phyloP scores from a whole-genome alignment of 495 filamentous ascomycete species.

The Pyronema omphalodes region DNA sequence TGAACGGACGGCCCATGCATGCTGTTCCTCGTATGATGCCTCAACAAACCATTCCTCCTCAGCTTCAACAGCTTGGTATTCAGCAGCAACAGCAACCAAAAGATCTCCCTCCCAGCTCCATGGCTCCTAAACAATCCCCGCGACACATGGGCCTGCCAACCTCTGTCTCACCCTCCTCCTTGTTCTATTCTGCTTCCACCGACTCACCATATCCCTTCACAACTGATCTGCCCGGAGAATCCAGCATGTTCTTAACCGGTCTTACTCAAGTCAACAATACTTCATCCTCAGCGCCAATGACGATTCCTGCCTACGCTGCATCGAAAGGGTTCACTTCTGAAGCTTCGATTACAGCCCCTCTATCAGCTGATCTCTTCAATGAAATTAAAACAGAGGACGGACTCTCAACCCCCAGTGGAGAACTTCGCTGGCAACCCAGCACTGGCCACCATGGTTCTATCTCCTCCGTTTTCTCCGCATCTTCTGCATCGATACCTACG shows the following conservation, averaged over 20 bases:
- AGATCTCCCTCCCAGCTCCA: not conserved
- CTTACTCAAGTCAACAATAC: not conserved
- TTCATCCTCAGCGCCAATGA: not conserved
- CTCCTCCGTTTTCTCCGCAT: too few relatives aligned
- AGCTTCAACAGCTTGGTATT: too few relatives aligned
- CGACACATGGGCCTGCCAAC: not conserved
- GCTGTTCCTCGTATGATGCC: too few relatives aligned
- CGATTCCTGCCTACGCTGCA: not conserved
- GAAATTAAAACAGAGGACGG: not conserved
- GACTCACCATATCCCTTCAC: not conserved
- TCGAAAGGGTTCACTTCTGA: conserved; percentile 1
- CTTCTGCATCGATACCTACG: too few relatives aligned
- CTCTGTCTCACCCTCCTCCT: not conserved
- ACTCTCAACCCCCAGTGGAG: not conserved
- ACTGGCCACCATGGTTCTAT: too few relatives aligned
- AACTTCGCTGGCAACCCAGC: not conserved
- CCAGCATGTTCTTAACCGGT: not conserved
- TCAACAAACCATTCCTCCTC: too few relatives aligned
- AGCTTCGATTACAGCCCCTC: not conserved
- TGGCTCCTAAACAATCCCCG: not conserved
- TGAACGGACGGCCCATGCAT: too few relatives aligned
- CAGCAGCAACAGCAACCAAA: not conserved
- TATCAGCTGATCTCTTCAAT: not conserved
- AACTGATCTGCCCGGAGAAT: conserved; percentile 2
- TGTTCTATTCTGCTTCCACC: not conserved